Base-by-base conservation (phyloP, 768 basidiomycete genomes). In the Phanerochaete sordida region DNA sequence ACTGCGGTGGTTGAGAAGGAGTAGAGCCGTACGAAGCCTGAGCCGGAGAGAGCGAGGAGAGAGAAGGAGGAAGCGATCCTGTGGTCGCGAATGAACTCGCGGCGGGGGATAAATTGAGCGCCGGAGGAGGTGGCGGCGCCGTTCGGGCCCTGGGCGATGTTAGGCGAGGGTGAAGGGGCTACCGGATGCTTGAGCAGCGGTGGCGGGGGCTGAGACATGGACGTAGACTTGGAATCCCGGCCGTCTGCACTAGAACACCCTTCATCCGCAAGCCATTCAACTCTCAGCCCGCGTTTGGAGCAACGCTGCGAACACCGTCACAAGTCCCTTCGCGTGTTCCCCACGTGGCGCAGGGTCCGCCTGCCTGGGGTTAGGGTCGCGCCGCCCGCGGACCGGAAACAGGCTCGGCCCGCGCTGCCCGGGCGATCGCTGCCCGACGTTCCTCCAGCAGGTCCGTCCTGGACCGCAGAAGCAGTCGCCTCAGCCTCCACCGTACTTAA, bases 21-120 rank as follows among this genome's bases (percentile, higher is more conserved):
- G 70, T 88, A 90, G 58, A 91, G 81, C 58, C 89, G 77, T 64
- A 91, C 78, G 66, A 80, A 78, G 64, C 82, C 84, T 24, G 85
- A 73, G 61, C 84, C 79, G 13, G 88, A 81, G 61, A 91, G 75
- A n/a, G 90, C 81, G 48, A 91, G 77, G 59, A 91, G 79, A 30
- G 86, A 80, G 71, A 91, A 91, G 21, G 83, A 74, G 66, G 83
- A 88, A 43, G 75, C 70, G 16, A 80, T 76, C 8, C 75, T 77
- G 55, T 79, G 79, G 66, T 88, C 83, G 35, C 80, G 83, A 60
- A 87, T 74, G 71, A 91, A 91, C 73, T 91, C 90, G 68, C 83
- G 86, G 67, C 90, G 75, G 23, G 90, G 90, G 35, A 79, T 78
- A 63, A 91, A 87, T 56, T 78, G 76, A 63, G 78, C 71, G 53